Evolutionary conservation across 805 yeast genomes (phyloP), one percentile per base, ranked within the genome.

Genomic region (Myxozyma neotropica): DNA sequence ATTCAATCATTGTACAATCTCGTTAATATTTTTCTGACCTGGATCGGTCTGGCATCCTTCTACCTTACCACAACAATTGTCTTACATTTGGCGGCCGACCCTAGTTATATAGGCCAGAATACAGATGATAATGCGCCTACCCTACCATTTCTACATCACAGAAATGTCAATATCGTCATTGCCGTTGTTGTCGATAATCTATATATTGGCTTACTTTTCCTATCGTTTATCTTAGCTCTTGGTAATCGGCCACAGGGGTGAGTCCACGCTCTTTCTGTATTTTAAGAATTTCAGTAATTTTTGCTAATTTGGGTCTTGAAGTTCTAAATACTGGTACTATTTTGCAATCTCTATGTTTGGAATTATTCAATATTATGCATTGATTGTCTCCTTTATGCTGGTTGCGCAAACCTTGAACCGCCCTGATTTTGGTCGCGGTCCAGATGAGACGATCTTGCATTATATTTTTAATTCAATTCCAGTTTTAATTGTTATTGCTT

Each of bases 41-140:
- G 88, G 88, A 83, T 84, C 67, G 78, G 84, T 15, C 75, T 84
- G 48, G 86, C 86, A 3, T 77, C 83, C n/a, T 84, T 81, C 70
- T 84, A 82, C 64, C 75, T 84, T 62, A 86, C 86, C 12, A 84
- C 84, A 69, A 78, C 87, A 17, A 82, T 84, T 49, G 81, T 84
- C 71, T 81, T 86, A 46, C 74, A 76, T 45, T 68, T 76, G 44
- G 74, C 78, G 0, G 79, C 79, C n/a, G 66, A 72, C 60, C 78
- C 80, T 1, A 55, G 56, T 33, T 83, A 85, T 2, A 78, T 83
- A 17, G 71, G 77, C 39, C 73, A 77, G 8, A 55, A 55, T 26
- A 61, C 59, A 31, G 59, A 47, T 10, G 49, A 42, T 19, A 13
- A 29, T 12, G 70, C 67, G 63, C 80, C 72, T 48, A 72, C 67